phyloP scores from a whole-genome alignment of 1,284 basidiomycete genomes.

The Coriolopsis trogii region DNA sequence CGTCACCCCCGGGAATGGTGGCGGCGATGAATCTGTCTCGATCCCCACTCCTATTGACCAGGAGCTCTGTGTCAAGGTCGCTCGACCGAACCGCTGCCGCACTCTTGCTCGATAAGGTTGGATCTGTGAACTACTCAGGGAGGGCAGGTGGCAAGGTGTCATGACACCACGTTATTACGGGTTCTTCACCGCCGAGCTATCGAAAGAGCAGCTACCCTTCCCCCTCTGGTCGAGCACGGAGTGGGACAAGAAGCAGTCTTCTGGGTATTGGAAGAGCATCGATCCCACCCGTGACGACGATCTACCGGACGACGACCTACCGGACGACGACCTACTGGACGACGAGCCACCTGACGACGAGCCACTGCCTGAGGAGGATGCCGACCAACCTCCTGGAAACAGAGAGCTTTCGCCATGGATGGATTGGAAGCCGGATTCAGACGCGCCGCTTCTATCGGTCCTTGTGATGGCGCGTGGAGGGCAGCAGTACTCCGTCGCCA shows the following conservation, averaged over 20 bases:
- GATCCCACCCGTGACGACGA: not conserved
- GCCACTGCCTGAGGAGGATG: not conserved
- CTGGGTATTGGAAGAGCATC: not conserved
- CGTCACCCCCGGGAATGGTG: no score
- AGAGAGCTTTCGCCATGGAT: not conserved
- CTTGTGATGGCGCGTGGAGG: not conserved
- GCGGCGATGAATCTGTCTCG: not conserved
- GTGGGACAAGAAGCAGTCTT: not conserved
- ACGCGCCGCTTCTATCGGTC: not conserved
- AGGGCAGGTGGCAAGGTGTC: not conserved
- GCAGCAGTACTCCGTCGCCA: not conserved
- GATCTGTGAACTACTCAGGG: not conserved
- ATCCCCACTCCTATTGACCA: not conserved
- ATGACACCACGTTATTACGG: not conserved
- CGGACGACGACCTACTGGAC: no score
- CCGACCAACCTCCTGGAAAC: not conserved
- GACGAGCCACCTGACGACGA: not conserved
- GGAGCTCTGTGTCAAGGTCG: not conserved
- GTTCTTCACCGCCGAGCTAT: not conserved
- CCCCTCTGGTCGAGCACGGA: not conserved
- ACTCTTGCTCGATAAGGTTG: not conserved
- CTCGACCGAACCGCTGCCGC: not conserved
- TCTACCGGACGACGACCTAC: no score
- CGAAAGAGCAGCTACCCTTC: not conserved
- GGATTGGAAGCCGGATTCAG: not conserved